These are phyloP conservation scores for Hortaea werneckii DNA, from an alignment of 2,329 filamentous ascomycete species.

Conservation along the genomic window DNA sequence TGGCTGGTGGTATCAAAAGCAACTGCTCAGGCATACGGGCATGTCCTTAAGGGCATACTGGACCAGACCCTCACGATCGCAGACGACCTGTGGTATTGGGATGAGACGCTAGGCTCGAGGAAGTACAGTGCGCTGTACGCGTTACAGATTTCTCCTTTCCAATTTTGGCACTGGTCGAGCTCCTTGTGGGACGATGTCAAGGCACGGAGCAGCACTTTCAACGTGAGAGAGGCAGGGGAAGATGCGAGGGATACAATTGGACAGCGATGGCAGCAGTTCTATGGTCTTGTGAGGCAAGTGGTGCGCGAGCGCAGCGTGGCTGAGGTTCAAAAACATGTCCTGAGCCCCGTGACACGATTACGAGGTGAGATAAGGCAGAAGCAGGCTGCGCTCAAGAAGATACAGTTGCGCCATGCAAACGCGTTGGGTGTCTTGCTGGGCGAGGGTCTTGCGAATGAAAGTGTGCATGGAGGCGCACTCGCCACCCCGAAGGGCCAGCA, in stretches of 20 bases:
- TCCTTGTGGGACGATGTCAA: slow-evolving; percentile 58
- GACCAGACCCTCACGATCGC: slow-evolving; percentile 74
- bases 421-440: slow-evolving; percentile 80
- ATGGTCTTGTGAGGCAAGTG: slow-evolving; percentile 66
- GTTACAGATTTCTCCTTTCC: slow-evolving; percentile 70
- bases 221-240: slow-evolving; percentile 15
- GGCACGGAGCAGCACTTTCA: slow-evolving; percentile 21
- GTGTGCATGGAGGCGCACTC: slow-evolving; percentile 23
- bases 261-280: slow-evolving; percentile 47
- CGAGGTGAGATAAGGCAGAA: slow-evolving; percentile 67
- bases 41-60: slow-evolving; percentile 65
- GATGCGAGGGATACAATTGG: slow-evolving; percentile 22
- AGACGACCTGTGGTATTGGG: slow-evolving; percentile 93
- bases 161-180: slow-evolving; percentile 61
- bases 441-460: slow-evolving; percentile 59
- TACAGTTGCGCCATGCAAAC: slow-evolving; percentile 73
- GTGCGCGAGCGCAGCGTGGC: slow-evolving; percentile 61
- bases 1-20: slow-evolving; percentile 90
- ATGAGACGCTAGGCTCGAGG: slow-evolving; percentile 71
- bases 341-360: slow-evolving; percentile 68
- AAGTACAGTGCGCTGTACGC: slow-evolving; percentile 73
- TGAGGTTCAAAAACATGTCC: slow-evolving; percentile 59
- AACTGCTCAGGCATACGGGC: slow-evolving; percentile 78
- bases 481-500: slow-evolving; percentile 15
- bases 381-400: slow-evolving; percentile 57